These are phyloP conservation scores for Yamadazyma jaroonii DNA, from an alignment of 1,139 yeast species.

Conservation along the genomic window DNA sequence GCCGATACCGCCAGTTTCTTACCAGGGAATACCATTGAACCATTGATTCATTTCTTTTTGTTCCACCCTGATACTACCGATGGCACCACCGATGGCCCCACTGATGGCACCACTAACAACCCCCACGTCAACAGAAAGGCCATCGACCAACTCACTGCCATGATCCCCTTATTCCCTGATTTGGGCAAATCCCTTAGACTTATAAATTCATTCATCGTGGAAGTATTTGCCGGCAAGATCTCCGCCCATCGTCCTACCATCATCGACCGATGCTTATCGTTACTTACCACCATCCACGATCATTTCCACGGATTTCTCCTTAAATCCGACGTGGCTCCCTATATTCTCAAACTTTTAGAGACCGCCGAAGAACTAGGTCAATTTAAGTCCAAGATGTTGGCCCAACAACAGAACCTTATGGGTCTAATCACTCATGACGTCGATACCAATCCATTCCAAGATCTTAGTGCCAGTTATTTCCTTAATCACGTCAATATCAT, in stretches of 20 bases:
- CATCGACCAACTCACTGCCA: slow-evolving; percentile 48
- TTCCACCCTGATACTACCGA: too few species aligned
- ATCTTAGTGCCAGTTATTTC: slow-evolving; percentile 35
- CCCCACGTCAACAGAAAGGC: too few species aligned
- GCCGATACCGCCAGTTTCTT: slow-evolving; percentile 18
- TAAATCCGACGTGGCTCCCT: slow-evolving; percentile 40
- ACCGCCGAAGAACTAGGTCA: too few species aligned
- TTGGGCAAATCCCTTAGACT: slow-evolving; percentile 50
- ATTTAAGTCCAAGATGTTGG: slow-evolving; percentile 34
- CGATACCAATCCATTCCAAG: slow-evolving; percentile 25
- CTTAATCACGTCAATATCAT: slow-evolving; percentile 43
- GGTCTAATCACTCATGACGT: slow-evolving; percentile 20
- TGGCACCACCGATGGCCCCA: too few species aligned
- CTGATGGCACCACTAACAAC: too few species aligned
- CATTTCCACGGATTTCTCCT: slow-evolving; percentile 40
- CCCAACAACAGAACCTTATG: slow-evolving; percentile 35
- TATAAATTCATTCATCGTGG: slow-evolving; percentile 21
- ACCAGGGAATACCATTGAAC: slow-evolving; percentile 47
- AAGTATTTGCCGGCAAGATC: slow-evolving; percentile 17
- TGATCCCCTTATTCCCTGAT: slow-evolving; percentile 67
- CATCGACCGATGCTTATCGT: slow-evolving; percentile 39
- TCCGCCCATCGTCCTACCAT: slow-evolving; percentile 17
- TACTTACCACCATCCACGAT: slow-evolving; percentile 30
- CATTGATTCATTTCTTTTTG: slow-evolving; percentile 69
- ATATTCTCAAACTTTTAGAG: slow-evolving; percentile 36